Base-by-base conservation (phyloP, 495 filamentous ascomycete species). In the Talaromyces ruber region DNA sequence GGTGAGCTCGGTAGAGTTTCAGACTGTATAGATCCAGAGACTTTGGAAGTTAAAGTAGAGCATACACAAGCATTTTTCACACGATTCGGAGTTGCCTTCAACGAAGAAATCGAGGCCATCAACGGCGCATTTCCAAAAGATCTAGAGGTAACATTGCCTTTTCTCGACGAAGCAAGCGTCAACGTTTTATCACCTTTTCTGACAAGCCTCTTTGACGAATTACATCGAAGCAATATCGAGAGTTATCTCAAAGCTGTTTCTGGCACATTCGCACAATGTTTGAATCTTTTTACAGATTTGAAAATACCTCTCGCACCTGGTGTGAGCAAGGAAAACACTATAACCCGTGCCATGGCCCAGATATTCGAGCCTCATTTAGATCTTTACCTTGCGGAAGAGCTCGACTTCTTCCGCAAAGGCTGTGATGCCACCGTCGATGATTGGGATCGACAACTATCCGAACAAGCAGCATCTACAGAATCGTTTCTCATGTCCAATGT, bases 401-500 rank as follows among this genome's bases (percentile, higher is more conserved):
- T 97, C 22, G 91, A 93, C 58, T 86, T 85, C 67, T 96, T 97
- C 72, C 88, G 87, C 43, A 80, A 79, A 58, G 78, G 81, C 57
- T 90, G 88, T n/a, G 88, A 91, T 63, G 78, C 78, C 0, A 85
- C 92, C 66, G 93, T 98, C 2, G 80, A 73, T 18, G 82, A 86
- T 9, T 99, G 94, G 94, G 93, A 96, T 72, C 89, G 88, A 72
- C 90, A 93, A 71, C 81, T 97, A 30, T 89, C 88, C 1, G 94
- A 94, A 60, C 89, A 96, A 72, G 92, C 96, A 54, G 91, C 92
- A 32, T 88, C 89, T 5, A 90, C 89, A 16, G 93, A 98, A 71
- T 93, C 91, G 0, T 93, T 95, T 67, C 91, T 92, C 73, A 97
- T 97, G 92, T 89, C 86, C 8, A 96, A 90, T 68, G 84, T 98